phyloP scores from a whole-genome alignment of 1,284 basidiomycete genomes.

The Apiotrichum veenhuisii region DNA sequence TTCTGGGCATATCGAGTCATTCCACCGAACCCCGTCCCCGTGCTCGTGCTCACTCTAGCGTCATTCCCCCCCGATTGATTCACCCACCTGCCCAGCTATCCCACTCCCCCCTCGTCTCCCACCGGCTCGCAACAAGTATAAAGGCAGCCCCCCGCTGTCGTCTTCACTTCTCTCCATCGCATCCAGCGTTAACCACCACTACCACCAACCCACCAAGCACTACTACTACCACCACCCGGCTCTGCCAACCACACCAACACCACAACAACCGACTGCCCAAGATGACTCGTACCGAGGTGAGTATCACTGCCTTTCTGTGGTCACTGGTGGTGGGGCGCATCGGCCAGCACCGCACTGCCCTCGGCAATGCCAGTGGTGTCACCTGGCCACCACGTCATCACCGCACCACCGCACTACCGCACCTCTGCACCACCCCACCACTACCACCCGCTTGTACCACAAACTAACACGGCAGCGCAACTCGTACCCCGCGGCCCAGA shows the following conservation, averaged over 20 bases:
- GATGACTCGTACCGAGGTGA: conserved; percentile 26
- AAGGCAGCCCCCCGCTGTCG: not conserved
- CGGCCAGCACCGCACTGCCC: not conserved
- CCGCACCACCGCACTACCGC: not conserved
- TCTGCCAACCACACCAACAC: conserved; percentile 6
- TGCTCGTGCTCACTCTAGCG: no score
- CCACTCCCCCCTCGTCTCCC: not conserved
- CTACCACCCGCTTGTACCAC: not conserved
- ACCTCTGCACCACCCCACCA: not conserved
- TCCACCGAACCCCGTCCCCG: no score
- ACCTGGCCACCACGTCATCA: not conserved
- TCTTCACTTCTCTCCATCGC: not conserved
- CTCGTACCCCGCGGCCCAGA: conserved; percentile 66
- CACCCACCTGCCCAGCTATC: not conserved
- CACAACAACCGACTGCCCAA: conserved; percentile 9
- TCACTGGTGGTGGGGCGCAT: not conserved
- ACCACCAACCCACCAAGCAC: conserved; percentile 1
- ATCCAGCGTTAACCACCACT: not conserved
- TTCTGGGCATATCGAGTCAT: no score
- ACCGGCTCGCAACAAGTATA: not conserved
- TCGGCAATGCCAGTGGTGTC: no score
- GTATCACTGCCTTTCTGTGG: not conserved
- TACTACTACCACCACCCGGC: conserved; percentile 2
- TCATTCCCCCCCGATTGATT: no score
- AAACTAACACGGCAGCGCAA: conserved; percentile 47